Evolutionary conservation across 2,329 filamentous ascomycete genomes (phyloP), one percentile per base, ranked within the genome.

Genomic region (Herpotrichia juniperi): DNA sequence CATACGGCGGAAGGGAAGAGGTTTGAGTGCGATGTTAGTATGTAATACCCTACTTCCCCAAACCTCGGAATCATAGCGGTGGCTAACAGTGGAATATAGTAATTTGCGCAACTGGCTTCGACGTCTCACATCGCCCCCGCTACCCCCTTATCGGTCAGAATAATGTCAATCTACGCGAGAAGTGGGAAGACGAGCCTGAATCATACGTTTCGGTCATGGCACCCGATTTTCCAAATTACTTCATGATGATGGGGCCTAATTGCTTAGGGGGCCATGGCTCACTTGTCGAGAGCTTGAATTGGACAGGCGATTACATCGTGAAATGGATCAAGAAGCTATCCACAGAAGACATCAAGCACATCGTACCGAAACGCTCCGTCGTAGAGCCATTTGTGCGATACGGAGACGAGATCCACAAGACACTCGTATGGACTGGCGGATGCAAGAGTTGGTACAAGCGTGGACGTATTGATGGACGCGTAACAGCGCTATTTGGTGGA

Each of bases 171-270:
- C 70, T 83, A 4, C 72, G 76, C 28, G 76, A 79, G 48, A 68
- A 75, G 21, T 81, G 78, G 79, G 66, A 68, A 8, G 51, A 60
- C 16, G 67, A 71, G 14, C 65, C 75, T 12, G 68, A 73, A 25
- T 73, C 72, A 4, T 83, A 83, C 62, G 61, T 81, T 3, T 77
- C 77, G 4, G 57, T 81, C 9, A 74, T 76, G 0, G 76, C 75
- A 3, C 71, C 77, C 0, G 72, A 75, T 2, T 79, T 80, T 55
- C 80, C 80, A 14, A 81, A 81, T 57, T 59, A 61, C 35, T 54
- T 58, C 57, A 49, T 57, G 43, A 69, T 59, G 50, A 72, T 67
- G 58, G 71, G 11, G 2, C 34, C 19, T 14, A 50, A n/a, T 54
- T 72, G 73, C 0, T 74, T 75, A 2, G 57, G 75, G 5, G 74